Evolutionary conservation across 768 basidiomycete species (phyloP).

Genomic region (Clavaria fumosa): DNA sequence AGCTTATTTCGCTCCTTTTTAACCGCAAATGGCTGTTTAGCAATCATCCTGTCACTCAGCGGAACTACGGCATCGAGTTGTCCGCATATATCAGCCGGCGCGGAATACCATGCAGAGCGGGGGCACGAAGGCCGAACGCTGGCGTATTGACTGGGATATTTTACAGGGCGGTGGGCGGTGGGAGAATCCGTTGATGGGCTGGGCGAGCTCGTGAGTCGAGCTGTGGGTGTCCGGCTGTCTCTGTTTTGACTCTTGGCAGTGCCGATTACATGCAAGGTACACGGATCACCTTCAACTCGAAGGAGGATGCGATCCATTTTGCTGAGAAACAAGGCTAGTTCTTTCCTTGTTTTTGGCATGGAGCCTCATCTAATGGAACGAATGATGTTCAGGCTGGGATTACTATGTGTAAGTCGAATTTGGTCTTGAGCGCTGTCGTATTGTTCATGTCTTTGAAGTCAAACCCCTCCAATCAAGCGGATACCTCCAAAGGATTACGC

Average conservation of each 20-base stretch:
- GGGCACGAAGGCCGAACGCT: slow-evolving; percentile 67
- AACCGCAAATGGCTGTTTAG: slow-evolving; percentile 1
- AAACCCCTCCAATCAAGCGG: slow-evolving; percentile 43
- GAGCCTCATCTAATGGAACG: slow-evolving; percentile 8
- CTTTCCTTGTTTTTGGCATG: slow-evolving; percentile 2
- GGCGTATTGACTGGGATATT: slow-evolving; percentile 91
- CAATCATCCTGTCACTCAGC: slow-evolving; percentile 25
- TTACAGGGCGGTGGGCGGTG: slow-evolving; percentile 83
- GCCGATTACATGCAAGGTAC: slow-evolving; percentile 96
- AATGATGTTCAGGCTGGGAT: slow-evolving; percentile 62
- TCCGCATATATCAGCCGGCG: slow-evolving; percentile 86
- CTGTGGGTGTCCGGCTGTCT: background rate
- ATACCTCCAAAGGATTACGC: slow-evolving; percentile 80
- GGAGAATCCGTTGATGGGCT: slow-evolving; percentile 99
- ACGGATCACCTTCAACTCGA: slow-evolving; percentile 64
- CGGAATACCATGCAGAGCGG: slow-evolving; percentile 95
- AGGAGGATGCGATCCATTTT: slow-evolving; percentile 87
- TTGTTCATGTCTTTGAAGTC: slow-evolving; percentile 22
- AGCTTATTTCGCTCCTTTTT: slow-evolving; percentile 10
- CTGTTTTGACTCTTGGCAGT: slow-evolving; percentile 22
- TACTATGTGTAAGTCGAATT: slow-evolving; percentile 82
- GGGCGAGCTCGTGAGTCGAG: slow-evolving; percentile 75
- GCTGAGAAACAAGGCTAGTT: slow-evolving; percentile 86
- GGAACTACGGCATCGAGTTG: slow-evolving; percentile 73
- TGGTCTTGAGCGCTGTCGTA: slow-evolving; percentile 8